Evolutionary conservation across 768 basidiomycete species (phyloP), one percentile per base, ranked within the genome.

Genomic region (Lactarius hengduanensis): DNA sequence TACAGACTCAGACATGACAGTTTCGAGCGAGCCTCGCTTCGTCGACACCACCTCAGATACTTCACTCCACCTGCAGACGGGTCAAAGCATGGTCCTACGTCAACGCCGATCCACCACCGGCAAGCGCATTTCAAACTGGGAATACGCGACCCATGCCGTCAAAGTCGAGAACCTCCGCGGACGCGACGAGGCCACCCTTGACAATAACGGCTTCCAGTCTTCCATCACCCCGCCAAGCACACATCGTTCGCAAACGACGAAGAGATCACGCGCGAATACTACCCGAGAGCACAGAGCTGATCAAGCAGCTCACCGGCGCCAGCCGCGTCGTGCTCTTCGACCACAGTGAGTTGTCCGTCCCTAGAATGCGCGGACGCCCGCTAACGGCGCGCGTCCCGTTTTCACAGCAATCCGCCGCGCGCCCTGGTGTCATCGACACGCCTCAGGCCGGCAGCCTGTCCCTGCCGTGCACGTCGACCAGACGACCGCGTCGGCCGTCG

Each of bases 301-400:
- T 88, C 54, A 87, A 88, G 77, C 73, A 82, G 65, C 62, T 84
- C 11, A 87, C 32, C 86, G 86, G 88, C 4, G 88, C 87, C 0
- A 83, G 78, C 69, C 77, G 79, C 30, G 84, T 86, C 13, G 82
- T 86, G 20, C 61, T 87, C 20, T 89, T 89, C 69, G 86, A 88
- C 70, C 86, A 88, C 71, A 87, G 87, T 85, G 64, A 62, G 85
- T 71, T 22, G 28, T 40, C 30, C 34, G 10, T 11, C 34, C 32
- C 20, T 32, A 32, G 9, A 15, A 60, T 58, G 30, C 20, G 45
- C n/a, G 36, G 32, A 7, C 9, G 30, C 10, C 45, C 10, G 26
- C 8, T 61, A 28, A 30, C 43, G 20, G 20, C 38, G 28, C 18
- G 18, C 62, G n/a, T 36, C 34, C 61, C 36, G 34, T 41, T 26